A percentile compares a stretch with the other conserved stretches of the same genome.
Evolutionary conservation across 2,329 filamentous ascomycete species (phyloP).

Genomic region (Aspergillus tanneri): DNA sequence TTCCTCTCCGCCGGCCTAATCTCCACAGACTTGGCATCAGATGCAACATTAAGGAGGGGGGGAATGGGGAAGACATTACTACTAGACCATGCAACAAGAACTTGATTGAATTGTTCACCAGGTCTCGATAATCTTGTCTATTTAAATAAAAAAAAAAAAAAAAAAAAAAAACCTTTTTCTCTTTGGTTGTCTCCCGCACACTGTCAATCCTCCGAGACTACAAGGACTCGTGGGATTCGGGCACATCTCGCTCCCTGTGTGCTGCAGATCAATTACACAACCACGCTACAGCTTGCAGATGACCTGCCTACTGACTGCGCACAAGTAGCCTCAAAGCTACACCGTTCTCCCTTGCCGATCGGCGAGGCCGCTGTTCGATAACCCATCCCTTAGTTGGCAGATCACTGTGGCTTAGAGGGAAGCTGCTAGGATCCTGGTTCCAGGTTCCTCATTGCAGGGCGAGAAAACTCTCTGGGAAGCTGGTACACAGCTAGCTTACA

Average conservation of each 20-base stretch:
- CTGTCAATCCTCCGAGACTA: no score
- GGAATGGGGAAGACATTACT: not conserved
- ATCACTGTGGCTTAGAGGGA: not conserved
- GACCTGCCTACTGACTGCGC: constrained; percentile 16
- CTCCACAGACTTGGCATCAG: not conserved
- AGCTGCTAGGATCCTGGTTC: not conserved
- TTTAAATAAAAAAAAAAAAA: no score
- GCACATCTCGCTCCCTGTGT: constrained; percentile 12
- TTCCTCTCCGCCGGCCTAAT: constrained; percentile 10
- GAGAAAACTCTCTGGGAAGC: not conserved
- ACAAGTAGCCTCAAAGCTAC: constrained; percentile 14
- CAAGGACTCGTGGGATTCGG: not conserved
- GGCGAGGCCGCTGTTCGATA: constrained; percentile 7
- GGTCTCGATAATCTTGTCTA: constrained; percentile 2
- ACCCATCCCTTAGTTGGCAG: not conserved
- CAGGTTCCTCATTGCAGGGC: constrained; percentile 1
- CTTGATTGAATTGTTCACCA: not conserved
- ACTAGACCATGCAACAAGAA: constrained; percentile 1
- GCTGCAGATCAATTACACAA: constrained; percentile 17
- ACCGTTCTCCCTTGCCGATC: constrained; percentile 13
- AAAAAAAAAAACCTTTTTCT: no score
- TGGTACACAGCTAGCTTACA: not conserved
- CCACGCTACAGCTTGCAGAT: constrained; percentile 16
- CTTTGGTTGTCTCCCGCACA: no score
- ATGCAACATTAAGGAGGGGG: constrained; percentile 9